Evolutionary conservation across 352 stramenopile genomes (phyloP).

Genomic region (Phytophthora kernoviae): DNA sequence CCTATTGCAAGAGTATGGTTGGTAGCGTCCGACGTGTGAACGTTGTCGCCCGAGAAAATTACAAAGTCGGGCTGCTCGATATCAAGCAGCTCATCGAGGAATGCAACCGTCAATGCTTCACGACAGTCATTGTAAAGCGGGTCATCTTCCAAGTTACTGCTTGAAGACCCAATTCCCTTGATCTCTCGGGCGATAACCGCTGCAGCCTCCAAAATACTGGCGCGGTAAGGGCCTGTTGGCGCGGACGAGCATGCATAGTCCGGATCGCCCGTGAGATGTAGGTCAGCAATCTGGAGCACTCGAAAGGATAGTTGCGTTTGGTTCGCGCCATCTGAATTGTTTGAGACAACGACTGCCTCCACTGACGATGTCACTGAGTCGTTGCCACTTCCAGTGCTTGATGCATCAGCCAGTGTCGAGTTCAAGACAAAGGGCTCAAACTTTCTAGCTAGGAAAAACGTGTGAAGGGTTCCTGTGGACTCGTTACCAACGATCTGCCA

Average conservation of each 20-base stretch:
- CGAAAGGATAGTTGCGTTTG: slow-evolving; percentile 46
- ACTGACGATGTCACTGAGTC: slow-evolving; percentile 32
- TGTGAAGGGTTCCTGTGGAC: slow-evolving; percentile 16
- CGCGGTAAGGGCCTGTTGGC: slow-evolving; percentile 21
- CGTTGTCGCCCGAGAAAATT: slow-evolving; percentile 68
- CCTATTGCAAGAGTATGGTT: slow-evolving; percentile 41
- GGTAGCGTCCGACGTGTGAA: slow-evolving; percentile 33
- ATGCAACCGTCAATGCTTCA: slow-evolving; percentile 53
- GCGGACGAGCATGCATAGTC: slow-evolving; percentile 34
- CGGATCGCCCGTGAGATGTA: slow-evolving; percentile 59
- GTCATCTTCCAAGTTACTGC: slow-evolving; percentile 16
- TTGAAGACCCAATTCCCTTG: slow-evolving; percentile 27
- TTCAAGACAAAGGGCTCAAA: slow-evolving; percentile 25
- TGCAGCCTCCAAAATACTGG: slow-evolving; percentile 30
- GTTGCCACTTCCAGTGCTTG: not conserved
- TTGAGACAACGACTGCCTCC: slow-evolving; percentile 27
- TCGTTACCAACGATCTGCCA: slow-evolving; percentile 30
- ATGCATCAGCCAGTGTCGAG: not conserved
- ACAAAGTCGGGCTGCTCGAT: slow-evolving; percentile 70
- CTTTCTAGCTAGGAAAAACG: slow-evolving; percentile 28
- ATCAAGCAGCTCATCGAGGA: slow-evolving; percentile 62
- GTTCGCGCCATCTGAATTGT: not conserved
- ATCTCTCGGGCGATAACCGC: slow-evolving; percentile 31
- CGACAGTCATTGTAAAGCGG: slow-evolving; percentile 42
- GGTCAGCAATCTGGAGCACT: slow-evolving; percentile 73